Evolutionary conservation across 2,329 filamentous ascomycete species (phyloP), one percentile per base, ranked within the genome.

Genomic region (Helotiales sp.): DNA sequence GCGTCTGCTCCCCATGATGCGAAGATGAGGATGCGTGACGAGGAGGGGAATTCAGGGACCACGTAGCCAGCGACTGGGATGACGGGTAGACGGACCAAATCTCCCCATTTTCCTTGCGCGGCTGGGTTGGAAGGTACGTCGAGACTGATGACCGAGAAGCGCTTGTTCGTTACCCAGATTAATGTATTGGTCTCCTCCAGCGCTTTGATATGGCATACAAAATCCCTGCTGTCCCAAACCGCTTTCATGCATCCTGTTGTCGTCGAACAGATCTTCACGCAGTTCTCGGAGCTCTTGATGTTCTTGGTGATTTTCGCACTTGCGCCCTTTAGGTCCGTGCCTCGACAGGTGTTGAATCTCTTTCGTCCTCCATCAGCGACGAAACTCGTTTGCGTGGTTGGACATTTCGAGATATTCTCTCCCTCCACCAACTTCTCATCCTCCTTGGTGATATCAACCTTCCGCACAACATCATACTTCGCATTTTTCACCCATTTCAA

Each of bases 41-140:
- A 30, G 6, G 55, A 24, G 7, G 61, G 61, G 17, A 50, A 52
- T 24, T 65, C 30, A 32, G 63, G 57, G 24, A 65, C 55, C 6
- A 65, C 30, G 24, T 54, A 65, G 8, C 28, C 63, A 3, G 57
- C 63, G 0, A 54, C 63, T 8, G 63, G 63, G 15, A 65, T 60
- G 17, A 65, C 43, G 22, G 63, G 63, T 15, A 65, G 37, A 13
- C 45, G 43, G 28, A 65, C 57, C 24, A 65, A 22, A 49, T 50
- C 17, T 6, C 45, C 34, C 63, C 63, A 65, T 49, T 57, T 24
- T 1, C 61, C 61, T 4, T n/a, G 28, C 10, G 28, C 37, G 11
- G 61, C 43, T 24, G 61, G 52, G 6, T 28, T 28, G 8, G 43
- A 37, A n/a, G 30, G 30, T 22, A 6, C 10, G 13, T 52, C 24